Evolutionary conservation across 1,284 basidiomycete species (phyloP), one percentile per base, ranked within the genome.

Genomic region (Sporisorium iseilematis-ciliati): DNA sequence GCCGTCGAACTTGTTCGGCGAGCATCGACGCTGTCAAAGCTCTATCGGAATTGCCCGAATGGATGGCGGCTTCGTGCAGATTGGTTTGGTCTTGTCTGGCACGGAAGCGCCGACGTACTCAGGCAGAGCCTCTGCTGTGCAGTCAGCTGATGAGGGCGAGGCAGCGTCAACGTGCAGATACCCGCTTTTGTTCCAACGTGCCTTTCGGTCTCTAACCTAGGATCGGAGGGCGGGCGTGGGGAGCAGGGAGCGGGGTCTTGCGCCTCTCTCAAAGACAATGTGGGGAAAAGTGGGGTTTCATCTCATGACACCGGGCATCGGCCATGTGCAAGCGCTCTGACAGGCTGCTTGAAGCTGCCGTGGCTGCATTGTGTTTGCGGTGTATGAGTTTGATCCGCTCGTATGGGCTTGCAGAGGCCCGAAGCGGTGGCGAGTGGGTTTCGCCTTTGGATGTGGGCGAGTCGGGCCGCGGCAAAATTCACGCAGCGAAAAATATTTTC

Each of bases 381-480:
- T 65, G 33, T 42, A 64, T 35, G 48, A 58, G 55, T 42, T 23
- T 21, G 18, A 31, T 20, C 20, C 41, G 60, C 45, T 69, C 61
- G 53, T 69, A 69, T 69, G 23, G 33, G 53, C 38, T 25, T 48
- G 20, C 33, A 14, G 40, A 35, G 16, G 35, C 35, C 3, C 12
- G 16, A 16, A 38, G 35, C n/a, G n/a, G 56, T 56, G 40, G 56
- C 54, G 56, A 48, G 42, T n/a, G 26, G 58, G 38, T 59, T 51
- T 11, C 35, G 35, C 35, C 35, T 14, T 14, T 38, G 35, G 10
- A 14, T 14, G 35, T 2, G 26, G 12, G 20, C 42, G 29, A 57
- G 65, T 62, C 40, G 55, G 33, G 31, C 65, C 65, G 65, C 65
- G 65, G 65, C 59, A 42, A 58, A 50, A 54, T 58, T 55, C 65